These are phyloP conservation scores for Raddia distichophylla DNA, from an alignment of 176 grass and related monocot genomes.

Conservation along the genomic window DNA sequence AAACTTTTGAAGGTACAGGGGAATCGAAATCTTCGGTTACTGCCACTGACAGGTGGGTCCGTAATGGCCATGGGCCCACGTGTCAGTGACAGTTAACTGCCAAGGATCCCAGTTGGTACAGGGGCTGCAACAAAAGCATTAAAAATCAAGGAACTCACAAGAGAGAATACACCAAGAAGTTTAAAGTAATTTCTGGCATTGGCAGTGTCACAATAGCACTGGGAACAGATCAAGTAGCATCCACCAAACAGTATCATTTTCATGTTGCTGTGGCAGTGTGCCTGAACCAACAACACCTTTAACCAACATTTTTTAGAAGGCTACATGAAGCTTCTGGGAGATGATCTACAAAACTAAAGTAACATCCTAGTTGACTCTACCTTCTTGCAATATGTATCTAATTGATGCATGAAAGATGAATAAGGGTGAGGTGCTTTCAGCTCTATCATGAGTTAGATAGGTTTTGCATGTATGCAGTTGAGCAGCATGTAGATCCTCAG, in stretches of 20 bases:
- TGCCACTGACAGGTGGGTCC: no score
- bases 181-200: neutral
- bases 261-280: neutral
- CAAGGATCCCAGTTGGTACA: no score
- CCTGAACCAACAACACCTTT: neutral
- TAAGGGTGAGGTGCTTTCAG: neutral
- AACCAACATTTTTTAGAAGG: neutral
- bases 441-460: neutral
- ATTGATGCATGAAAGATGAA: neutral
- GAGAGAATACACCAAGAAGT: neutral
- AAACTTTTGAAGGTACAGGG: no score
- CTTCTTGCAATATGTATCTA: neutral
- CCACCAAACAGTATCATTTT: neutral
- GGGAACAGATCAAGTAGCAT: neutral
- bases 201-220: neutral
- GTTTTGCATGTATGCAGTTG: neutral
- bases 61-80: no score
- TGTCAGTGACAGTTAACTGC: no score
- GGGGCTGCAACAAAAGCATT: no score
- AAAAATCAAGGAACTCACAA: no score
- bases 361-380: neutral
- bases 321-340: neutral
- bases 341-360: neutral
- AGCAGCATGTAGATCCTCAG: neutral
- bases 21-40: no score